Evolutionary conservation across 2,329 filamentous ascomycete species (phyloP).

Genomic region (Phaeosphaeria sp.): DNA sequence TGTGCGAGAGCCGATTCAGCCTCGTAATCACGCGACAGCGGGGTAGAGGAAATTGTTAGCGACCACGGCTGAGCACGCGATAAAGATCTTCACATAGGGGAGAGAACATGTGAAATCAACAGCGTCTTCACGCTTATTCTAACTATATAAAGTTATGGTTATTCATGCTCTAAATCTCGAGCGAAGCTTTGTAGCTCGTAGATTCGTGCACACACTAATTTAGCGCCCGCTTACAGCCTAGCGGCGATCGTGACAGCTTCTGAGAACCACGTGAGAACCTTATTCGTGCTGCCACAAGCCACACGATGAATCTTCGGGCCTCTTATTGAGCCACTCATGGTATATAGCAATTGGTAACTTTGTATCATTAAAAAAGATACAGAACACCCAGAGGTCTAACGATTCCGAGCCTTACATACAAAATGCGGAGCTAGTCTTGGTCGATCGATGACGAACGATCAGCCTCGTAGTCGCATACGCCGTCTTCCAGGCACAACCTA

Average conservation of each 20-base stretch:
- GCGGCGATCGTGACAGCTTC: background rate
- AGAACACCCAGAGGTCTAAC: too few relatives aligned
- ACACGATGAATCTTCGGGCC: too few relatives aligned
- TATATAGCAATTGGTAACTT: too few relatives aligned
- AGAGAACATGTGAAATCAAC: background rate
- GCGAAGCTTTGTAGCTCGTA: background rate
- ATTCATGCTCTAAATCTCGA: background rate
- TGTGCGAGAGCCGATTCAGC: background rate
- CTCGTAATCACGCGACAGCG: background rate
- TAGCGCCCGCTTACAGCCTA: background rate
- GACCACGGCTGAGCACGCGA: background rate
- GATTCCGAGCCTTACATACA: background rate
- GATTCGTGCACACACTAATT: background rate
- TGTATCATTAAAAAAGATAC: too few relatives aligned
- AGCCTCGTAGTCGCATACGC: background rate
- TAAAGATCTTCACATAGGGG: background rate
- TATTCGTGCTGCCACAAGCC: background rate
- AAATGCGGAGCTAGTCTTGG: background rate
- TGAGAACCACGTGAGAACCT: too few relatives aligned
- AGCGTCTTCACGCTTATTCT: background rate
- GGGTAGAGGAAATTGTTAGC: background rate
- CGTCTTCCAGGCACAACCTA: background rate
- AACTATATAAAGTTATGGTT: background rate
- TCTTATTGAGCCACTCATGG: too few relatives aligned
- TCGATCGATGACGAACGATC: background rate